Evolutionary conservation across 192 early-diverging fungal species (phyloP).

Genomic region (Thamnidium elegans): DNA sequence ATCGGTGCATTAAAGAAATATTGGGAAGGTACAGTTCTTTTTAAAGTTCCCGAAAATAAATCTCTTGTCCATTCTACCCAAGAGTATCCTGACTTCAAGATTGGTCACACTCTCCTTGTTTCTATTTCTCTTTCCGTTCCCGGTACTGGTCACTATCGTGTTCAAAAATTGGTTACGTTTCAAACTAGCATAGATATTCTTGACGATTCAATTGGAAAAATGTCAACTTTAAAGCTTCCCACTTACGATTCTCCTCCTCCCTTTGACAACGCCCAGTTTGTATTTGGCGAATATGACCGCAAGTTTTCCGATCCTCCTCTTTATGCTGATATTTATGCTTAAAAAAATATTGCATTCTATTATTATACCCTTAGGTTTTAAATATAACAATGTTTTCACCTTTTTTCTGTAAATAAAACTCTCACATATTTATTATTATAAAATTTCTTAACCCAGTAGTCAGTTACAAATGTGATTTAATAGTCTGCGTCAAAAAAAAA

Average conservation of each 20-base stretch:
- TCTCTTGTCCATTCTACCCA: slow-evolving; percentile 10
- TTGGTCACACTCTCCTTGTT: slow-evolving; percentile 1
- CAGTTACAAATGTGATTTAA: too few relatives aligned
- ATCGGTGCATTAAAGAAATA: neutral
- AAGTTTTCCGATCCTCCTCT: slow-evolving; percentile 10
- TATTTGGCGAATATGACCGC: slow-evolving; percentile 11
- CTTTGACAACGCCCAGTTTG: neutral
- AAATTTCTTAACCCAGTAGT: too few relatives aligned
- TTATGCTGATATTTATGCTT: slow-evolving; percentile 5
- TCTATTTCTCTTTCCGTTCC: slow-evolving; percentile 15
- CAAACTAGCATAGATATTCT: slow-evolving; percentile 16
- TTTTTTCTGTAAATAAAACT: too few relatives aligned
- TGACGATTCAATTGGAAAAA: neutral
- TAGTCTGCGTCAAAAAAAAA: too few relatives aligned
- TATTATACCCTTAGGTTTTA: too few relatives aligned
- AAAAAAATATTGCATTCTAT: neutral
- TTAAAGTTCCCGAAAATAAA: neutral
- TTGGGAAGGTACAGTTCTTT: neutral
- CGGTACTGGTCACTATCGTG: neutral
- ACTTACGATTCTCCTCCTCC: slow-evolving; percentile 12
- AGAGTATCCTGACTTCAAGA: slow-evolving; percentile 3
- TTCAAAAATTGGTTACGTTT: slow-evolving; percentile 4
- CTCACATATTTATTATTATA: too few relatives aligned
- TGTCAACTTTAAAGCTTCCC: slow-evolving; percentile 4
- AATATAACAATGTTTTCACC: too few relatives aligned